These are phyloP conservation scores for Colletotrichum sp. DNA, from an alignment of 2,329 filamentous ascomycete genomes.

Conservation along the genomic window DNA sequence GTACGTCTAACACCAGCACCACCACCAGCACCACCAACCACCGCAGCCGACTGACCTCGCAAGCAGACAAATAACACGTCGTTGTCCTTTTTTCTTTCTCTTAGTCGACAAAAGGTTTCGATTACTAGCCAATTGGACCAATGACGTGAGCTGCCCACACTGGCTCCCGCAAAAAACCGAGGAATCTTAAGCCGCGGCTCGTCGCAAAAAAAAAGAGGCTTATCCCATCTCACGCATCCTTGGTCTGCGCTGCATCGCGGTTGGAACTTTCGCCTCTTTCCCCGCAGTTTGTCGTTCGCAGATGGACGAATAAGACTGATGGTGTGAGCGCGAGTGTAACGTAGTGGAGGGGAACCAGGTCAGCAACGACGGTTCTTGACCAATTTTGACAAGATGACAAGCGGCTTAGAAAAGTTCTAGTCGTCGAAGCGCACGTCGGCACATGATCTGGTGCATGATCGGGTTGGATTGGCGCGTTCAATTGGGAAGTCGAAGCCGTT, in stretches of 20 bases:
- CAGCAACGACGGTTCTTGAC: constrained; percentile 3
- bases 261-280: constrained; percentile 11
- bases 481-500: neutral
- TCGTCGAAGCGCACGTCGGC: constrained; percentile 1
- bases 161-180: neutral
- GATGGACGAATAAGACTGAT: constrained; percentile 11
- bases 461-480: neutral
- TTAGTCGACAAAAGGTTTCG: neutral
- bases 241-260: neutral
- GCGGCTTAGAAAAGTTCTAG: neutral
- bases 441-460: neutral
- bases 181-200: neutral
- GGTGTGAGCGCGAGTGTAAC: constrained; percentile 10
- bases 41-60: neutral
- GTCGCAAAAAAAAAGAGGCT: neutral
- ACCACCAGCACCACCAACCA: neutral
- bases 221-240: neutral
- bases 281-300: constrained; percentile 10
- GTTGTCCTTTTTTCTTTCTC: neutral
- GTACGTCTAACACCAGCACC: neutral
- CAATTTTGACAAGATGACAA: neutral
- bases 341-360: constrained; percentile 11
- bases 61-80: neutral
- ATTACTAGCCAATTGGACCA: neutral
- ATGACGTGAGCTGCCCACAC: neutral